Evolutionary conservation across 2,329 filamentous ascomycete species (phyloP).

Genomic region (Westerdykella ornata): DNA sequence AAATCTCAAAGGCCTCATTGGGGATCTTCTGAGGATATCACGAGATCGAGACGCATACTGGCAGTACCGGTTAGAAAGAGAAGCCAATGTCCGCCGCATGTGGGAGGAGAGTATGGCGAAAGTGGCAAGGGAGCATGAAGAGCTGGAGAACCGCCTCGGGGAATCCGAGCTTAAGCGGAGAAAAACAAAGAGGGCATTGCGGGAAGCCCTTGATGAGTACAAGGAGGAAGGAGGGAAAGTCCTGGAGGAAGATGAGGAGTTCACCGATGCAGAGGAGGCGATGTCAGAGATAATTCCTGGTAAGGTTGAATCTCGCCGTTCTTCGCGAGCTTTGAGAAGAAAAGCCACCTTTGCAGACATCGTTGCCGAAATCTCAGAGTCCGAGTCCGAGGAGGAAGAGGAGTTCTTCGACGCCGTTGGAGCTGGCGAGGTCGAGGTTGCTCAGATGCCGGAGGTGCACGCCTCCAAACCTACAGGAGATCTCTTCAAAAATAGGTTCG

Average conservation of each 20-base stretch:
- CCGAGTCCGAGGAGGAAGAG: constrained; percentile 71
- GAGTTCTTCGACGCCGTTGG: constrained; percentile 98
- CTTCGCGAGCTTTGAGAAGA: constrained; percentile 40
- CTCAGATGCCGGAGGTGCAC: constrained; percentile 52
- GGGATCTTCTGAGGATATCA: constrained; percentile 84
- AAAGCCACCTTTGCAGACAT: constrained; percentile 65
- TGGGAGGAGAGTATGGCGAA: constrained; percentile 99
- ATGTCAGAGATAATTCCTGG: constrained; percentile 26
- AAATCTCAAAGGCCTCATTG: constrained; percentile 76
- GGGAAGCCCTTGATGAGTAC: constrained; percentile 67
- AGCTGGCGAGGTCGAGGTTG: constrained; percentile 79
- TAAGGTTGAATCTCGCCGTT: constrained; percentile 14
- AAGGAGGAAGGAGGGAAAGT: constrained; percentile 15
- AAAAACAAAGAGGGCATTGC: constrained; percentile 79
- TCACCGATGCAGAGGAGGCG: constrained; percentile 30
- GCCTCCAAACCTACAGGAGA: constrained; percentile 38
- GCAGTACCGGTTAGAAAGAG: constrained; percentile 89
- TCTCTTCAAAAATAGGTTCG: constrained; percentile 44
- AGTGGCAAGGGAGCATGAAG: constrained; percentile 89
- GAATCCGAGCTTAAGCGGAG: constrained; percentile 87
- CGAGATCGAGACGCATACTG: constrained; percentile 92
- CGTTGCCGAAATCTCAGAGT: constrained; percentile 58
- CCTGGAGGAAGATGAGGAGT: constrained; percentile 21
- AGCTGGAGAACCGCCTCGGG: constrained; percentile 77
- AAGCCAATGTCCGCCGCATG: constrained; percentile 85